A percentile compares a stretch with the other conserved stretches of the same genome.
Evolutionary conservation across 164 flowering plant genomes (phyloP).

Genomic region (Chimonanthus salicifolius): DNA sequence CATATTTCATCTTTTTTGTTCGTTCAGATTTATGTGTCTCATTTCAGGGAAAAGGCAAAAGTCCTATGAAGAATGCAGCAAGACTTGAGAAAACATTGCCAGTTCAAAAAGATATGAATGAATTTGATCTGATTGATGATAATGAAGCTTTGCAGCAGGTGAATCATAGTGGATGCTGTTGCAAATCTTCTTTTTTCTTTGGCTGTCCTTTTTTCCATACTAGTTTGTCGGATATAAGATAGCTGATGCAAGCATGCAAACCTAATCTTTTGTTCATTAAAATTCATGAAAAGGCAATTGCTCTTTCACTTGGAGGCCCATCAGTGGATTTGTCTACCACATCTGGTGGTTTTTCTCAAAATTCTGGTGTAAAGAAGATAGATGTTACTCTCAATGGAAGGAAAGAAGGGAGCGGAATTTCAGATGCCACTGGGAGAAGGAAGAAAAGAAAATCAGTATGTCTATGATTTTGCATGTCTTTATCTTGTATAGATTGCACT

Average conservation of each 20-base stretch:
- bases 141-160: slow-evolving; percentile 70
- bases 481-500: not conserved
- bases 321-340: slow-evolving; percentile 19
- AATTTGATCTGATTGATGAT: slow-evolving; percentile 41
- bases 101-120: slow-evolving; percentile 15
- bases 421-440: slow-evolving; percentile 31
- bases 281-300: slow-evolving; percentile 61
- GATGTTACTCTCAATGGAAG: slow-evolving; percentile 16
- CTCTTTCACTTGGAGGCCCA: slow-evolving; percentile 59
- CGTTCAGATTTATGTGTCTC: slow-evolving; percentile 1
- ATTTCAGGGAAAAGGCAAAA: slow-evolving; percentile 37
- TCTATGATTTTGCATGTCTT: slow-evolving; percentile 3
- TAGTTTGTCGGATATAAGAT: not conserved
- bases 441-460: slow-evolving; percentile 59
- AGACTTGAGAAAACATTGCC: slow-evolving; percentile 32
- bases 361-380: slow-evolving; percentile 6
- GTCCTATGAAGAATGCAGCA: slow-evolving; percentile 3
- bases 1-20: not conserved
- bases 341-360: slow-evolving; percentile 12
- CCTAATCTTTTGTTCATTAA: not conserved
- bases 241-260: not conserved
- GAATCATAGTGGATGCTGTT: not conserved
- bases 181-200: not conserved
- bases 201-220: not conserved
- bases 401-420: slow-evolving; percentile 18